Conservation (phyloP, 192 early-diverging fungal species). For the Coemansia sp. region DNA sequence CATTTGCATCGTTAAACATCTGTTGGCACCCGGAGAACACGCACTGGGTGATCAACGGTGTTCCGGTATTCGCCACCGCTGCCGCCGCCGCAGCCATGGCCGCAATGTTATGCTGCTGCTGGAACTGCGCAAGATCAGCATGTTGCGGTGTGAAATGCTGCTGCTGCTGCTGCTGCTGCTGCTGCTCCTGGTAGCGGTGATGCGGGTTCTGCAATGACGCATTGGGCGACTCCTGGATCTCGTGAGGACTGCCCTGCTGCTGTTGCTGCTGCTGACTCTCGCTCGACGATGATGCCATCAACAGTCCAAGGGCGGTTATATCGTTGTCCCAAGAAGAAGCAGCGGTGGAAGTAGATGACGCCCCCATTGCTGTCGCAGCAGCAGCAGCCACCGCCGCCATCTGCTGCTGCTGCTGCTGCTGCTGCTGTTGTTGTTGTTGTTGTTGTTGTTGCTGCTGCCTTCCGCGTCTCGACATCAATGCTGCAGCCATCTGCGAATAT, state of each 20-base stretch:
- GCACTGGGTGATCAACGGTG: conserved; percentile 19
- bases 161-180: conserved; percentile 18
- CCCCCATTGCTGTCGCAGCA: conserved; percentile 22
- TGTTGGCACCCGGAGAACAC: conserved; percentile 20
- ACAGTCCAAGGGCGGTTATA: conserved; percentile 27
- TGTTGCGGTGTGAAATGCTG: conserved; percentile 35
- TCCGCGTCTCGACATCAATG: conserved; percentile 31
- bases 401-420: conserved; percentile 20
- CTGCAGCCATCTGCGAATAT: conserved; percentile 46
- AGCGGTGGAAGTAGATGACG: not conserved
- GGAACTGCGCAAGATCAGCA: conserved; percentile 41
- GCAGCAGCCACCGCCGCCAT: not conserved
- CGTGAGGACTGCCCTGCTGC: not conserved
- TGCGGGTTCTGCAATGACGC: not conserved
- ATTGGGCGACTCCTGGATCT: not conserved
- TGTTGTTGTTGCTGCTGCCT: conserved; percentile 21
- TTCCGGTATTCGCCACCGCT: not conserved
- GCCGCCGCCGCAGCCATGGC: conserved; percentile 10
- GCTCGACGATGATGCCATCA: conserved; percentile 8
- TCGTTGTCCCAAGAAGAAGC: conserved; percentile 11
- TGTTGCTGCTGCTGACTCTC: not conserved
- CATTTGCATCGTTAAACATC: conserved; percentile 42
- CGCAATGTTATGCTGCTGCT: conserved; percentile 15
- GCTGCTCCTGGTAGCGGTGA: not conserved
- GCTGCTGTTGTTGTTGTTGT: conserved; percentile 18